Percentiles rank a stretch among this genome's conserved stretches.
Conservation (phyloP, 345 rosid genomes). For the Euclidium syriacum region DNA sequence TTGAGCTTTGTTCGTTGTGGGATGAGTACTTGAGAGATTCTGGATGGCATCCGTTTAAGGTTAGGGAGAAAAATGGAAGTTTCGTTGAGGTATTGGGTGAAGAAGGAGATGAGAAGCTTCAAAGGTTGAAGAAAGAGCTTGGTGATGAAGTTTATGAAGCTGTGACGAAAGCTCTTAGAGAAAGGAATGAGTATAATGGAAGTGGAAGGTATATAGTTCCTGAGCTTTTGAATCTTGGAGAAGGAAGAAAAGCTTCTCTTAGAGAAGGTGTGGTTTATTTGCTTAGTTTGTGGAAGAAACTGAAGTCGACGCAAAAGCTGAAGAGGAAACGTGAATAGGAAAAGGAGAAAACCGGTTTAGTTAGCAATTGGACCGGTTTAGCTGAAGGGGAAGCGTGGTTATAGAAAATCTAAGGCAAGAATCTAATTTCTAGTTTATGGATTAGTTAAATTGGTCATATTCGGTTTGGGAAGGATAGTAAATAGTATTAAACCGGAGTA, state of each 20-base stretch:
- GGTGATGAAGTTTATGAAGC: constrained; percentile 38
- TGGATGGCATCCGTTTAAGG: neutral
- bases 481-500: too few relatives aligned
- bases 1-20: neutral
- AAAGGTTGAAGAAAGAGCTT: constrained; percentile 26
- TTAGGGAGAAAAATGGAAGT: neutral
- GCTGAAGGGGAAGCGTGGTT: too few relatives aligned
- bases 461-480: too few relatives aligned
- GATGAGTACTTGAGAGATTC: neutral
- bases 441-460: too few relatives aligned
- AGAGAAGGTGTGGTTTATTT: constrained; percentile 28
- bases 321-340: too few relatives aligned
- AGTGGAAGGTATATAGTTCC: constrained; percentile 37
- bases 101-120: constrained; percentile 39
- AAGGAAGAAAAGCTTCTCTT: constrained; percentile 35
- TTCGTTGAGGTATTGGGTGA: constrained; percentile 33
- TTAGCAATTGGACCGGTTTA: too few relatives aligned
- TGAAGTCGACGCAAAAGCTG: neutral
- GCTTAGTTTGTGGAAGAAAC: neutral
- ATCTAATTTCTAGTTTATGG: too few relatives aligned
- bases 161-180: constrained; percentile 29
- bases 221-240: constrained; percentile 44
- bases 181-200: constrained; percentile 40
- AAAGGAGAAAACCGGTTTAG: too few relatives aligned
- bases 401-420: too few relatives aligned